Conservation (phyloP, 257 asterid genomes). For the Capsicum pubescens region DNA sequence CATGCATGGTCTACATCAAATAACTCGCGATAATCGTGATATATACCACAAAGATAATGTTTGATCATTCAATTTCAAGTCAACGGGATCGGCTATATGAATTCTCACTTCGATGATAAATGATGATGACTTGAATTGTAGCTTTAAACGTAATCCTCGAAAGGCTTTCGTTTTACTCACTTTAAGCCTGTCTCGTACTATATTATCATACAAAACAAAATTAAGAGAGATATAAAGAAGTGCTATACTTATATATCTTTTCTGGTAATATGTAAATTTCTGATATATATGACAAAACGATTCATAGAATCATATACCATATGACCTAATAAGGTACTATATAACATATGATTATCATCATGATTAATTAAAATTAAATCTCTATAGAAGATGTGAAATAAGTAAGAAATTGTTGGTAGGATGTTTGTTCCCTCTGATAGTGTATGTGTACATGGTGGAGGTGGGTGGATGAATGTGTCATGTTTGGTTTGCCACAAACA, state of each 20-base stretch:
- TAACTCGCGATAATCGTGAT: background rate
- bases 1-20: background rate
- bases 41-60: background rate
- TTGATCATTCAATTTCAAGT: background rate
- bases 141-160: background rate
- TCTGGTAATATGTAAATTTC: background rate
- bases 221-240: background rate
- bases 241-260: background rate
- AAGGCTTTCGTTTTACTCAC: background rate
- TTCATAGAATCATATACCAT: background rate
- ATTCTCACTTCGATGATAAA: too few species aligned
- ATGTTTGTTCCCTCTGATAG: background rate
- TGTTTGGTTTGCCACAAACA: constrained; percentile 26
- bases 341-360: background rate
- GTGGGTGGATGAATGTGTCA: constrained; percentile 22
- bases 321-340: background rate
- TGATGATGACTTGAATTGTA: too few species aligned
- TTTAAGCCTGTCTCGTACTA: background rate
- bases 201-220: background rate
- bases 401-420: background rate
- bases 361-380: background rate
- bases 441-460: constrained; percentile 11
- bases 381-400: background rate
- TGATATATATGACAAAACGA: background rate
- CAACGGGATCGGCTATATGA: background rate